These are phyloP conservation scores for Tephrocybe rancida DNA, from an alignment of 768 basidiomycete species.

Conservation along the genomic window DNA sequence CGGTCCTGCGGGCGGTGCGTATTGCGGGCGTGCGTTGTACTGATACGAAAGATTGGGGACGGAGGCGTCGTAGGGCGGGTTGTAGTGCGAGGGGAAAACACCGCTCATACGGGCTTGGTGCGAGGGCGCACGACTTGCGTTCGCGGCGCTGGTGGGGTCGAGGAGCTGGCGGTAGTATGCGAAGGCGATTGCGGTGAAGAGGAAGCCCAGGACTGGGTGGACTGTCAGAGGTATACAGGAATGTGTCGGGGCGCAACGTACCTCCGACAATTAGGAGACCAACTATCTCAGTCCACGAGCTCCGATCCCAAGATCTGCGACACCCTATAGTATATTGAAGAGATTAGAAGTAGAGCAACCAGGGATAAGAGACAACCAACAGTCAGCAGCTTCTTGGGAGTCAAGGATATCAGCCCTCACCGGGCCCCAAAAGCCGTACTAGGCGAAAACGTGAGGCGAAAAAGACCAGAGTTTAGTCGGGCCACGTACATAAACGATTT, in stretches of 20 bases:
- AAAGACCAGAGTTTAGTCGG: neutral
- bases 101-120: constrained; percentile 34
- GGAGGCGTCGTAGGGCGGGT: constrained; percentile 57
- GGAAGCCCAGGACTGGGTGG: constrained; percentile 48
- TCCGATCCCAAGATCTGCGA: constrained; percentile 54
- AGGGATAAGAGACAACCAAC: constrained; percentile 35
- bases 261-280: constrained; percentile 60
- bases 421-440: constrained; percentile 61
- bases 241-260: constrained; percentile 32
- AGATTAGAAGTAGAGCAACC: neutral
- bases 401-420: constrained; percentile 30
- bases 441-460: neutral
- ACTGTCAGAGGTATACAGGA: neutral
- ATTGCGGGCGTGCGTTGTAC: constrained; percentile 31
- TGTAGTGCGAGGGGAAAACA: constrained; percentile 54
- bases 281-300: constrained; percentile 71
- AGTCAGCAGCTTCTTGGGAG: constrained; percentile 42
- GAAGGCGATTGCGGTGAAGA: constrained; percentile 71
- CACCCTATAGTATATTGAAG: constrained; percentile 57
- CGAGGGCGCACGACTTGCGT: constrained; percentile 49
- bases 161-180: constrained; percentile 75
- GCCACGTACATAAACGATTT: constrained; percentile 37
- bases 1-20: constrained; percentile 53
- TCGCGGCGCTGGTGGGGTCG: constrained; percentile 63
- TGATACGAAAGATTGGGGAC: constrained; percentile 31